Evolutionary conservation across 352 stramenopile species (phyloP).

Genomic region (Globisporangium canariense): DNA sequence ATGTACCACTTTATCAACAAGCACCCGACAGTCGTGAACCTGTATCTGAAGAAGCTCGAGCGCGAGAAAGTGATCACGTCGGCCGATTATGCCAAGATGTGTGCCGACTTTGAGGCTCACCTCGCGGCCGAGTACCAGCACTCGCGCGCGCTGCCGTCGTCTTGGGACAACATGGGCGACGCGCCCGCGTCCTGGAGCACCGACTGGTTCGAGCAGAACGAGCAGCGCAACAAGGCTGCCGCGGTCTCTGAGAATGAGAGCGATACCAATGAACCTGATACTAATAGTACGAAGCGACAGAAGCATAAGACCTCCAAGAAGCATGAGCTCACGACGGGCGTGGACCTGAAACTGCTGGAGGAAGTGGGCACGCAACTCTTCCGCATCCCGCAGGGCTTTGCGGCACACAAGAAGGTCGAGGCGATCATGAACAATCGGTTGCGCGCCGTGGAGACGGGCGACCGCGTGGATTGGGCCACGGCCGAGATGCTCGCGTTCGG

Average conservation of each 20-base stretch:
- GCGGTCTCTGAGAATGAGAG: not conserved
- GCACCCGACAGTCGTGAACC: slow-evolving; percentile 71
- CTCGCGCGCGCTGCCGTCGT: slow-evolving; percentile 60
- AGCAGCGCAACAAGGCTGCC: slow-evolving; percentile 9
- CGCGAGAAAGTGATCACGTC: slow-evolving; percentile 47
- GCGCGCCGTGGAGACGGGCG: slow-evolving; percentile 72
- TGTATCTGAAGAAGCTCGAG: slow-evolving; percentile 74
- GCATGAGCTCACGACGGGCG: slow-evolving; percentile 42
- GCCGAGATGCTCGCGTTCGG: slow-evolving; percentile 87
- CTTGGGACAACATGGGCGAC: slow-evolving; percentile 73
- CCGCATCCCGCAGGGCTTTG: slow-evolving; percentile 76
- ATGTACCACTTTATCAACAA: slow-evolving; percentile 92
- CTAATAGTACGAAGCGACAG: not conserved
- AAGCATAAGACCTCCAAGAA: not conserved
- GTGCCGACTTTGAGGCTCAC: slow-evolving; percentile 58
- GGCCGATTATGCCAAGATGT: slow-evolving; percentile 48
- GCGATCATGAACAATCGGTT: slow-evolving; percentile 85
- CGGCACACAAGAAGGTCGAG: slow-evolving; percentile 82
- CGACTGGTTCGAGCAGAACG: slow-evolving; percentile 46
- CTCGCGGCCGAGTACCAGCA: slow-evolving; percentile 70
- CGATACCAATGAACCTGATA: not conserved
- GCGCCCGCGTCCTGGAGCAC: slow-evolving; percentile 56
- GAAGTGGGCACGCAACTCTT: slow-evolving; percentile 76
- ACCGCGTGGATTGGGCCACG: slow-evolving; percentile 86
- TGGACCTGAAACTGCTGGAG: slow-evolving; percentile 71